Evolutionary conservation across 2,329 filamentous ascomycete genomes (phyloP).

Genomic region (Paecilomyces dactylethromorphus): DNA sequence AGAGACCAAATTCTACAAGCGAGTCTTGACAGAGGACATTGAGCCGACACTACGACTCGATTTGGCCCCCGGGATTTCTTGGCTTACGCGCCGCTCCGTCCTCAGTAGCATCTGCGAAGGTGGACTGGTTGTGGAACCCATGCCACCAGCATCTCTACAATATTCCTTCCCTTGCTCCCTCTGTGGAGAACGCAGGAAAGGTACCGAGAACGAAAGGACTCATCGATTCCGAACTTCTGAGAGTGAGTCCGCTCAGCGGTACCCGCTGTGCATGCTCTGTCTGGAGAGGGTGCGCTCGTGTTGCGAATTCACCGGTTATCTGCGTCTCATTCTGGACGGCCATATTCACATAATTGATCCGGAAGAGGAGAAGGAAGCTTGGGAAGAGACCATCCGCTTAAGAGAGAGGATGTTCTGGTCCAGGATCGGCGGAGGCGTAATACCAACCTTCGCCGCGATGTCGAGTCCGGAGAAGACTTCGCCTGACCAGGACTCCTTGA

Average conservation of each 20-base stretch:
- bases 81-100: conserved; percentile 83
- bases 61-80: conserved; percentile 81
- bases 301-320: conserved; percentile 86
- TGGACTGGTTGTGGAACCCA: conserved; percentile 81
- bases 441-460: conserved; percentile 53
- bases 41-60: conserved; percentile 90
- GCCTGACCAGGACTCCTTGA: not conserved
- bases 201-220: conserved; percentile 64
- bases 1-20: conserved; percentile 91
- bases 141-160: conserved; percentile 52
- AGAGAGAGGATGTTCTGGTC: conserved; percentile 98
- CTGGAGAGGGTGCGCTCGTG: conserved; percentile 75
- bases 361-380: conserved; percentile 78
- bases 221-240: conserved; percentile 89
- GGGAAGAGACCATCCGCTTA: conserved; percentile 88
- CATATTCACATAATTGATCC: conserved; percentile 80
- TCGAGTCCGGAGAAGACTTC: conserved; percentile 16
- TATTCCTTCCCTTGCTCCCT: conserved; percentile 67
- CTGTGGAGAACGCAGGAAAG: conserved; percentile 76
- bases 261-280: conserved; percentile 86
- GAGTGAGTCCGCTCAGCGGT: conserved; percentile 76
- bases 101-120: conserved; percentile 78
- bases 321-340: conserved; percentile 86
- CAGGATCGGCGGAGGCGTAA: conserved; percentile 80
- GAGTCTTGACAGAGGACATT: conserved; percentile 80